A percentile compares a stretch with the other conserved stretches of the same genome.
phyloP scores from a whole-genome alignment of 257 asterid genomes.

The Solanum tarapatanum region DNA sequence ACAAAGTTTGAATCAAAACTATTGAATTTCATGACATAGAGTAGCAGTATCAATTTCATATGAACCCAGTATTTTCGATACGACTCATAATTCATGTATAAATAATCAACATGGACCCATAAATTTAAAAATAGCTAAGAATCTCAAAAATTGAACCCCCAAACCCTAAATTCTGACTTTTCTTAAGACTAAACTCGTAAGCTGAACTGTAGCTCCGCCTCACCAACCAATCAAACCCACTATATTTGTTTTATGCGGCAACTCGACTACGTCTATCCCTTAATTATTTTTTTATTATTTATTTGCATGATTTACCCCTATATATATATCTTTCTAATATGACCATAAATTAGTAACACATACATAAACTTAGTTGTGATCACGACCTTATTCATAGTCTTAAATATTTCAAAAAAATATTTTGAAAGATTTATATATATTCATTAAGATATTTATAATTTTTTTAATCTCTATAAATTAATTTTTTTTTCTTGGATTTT shows the following conservation, averaged over 20 bases:
- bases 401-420: not conserved
- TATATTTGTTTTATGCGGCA: constrained; percentile 7
- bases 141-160: not conserved
- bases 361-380: not conserved
- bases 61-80: not conserved
- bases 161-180: not conserved
- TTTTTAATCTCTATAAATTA: not conserved
- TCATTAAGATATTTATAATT: not conserved
- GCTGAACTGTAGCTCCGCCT: not conserved
- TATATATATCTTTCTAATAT: not conserved
- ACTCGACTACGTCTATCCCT: not conserved
- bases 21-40: not conserved
- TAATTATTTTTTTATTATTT: not conserved
- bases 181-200: not conserved
- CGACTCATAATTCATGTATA: not conserved
- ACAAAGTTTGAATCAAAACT: not conserved
- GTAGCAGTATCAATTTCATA: rapidly evolving
- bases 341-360: not conserved
- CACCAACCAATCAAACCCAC: not conserved
- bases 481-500: not conserved
- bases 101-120: not conserved
- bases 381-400: not conserved
- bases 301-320: not conserved
- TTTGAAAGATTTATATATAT: not conserved
- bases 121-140: not conserved